Base-by-base conservation (phyloP, 257 asterid species). In the Nicotiana otophora region DNA sequence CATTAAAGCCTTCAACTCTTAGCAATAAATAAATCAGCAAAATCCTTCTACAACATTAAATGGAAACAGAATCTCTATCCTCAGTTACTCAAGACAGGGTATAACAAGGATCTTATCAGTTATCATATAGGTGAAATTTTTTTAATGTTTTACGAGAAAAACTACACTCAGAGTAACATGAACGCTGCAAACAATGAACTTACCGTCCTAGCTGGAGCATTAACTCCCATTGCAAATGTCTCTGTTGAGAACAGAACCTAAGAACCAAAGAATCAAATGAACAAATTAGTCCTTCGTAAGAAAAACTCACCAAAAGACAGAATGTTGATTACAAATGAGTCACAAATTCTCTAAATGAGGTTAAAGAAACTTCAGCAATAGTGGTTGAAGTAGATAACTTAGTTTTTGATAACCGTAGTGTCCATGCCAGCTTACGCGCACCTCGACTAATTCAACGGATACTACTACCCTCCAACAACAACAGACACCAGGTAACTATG, bases 201-300 rank as follows among this genome's bases (percentile, higher is more conserved):
- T 87, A 96, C 99, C 83, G 99, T 96, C 92, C 98, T 90, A 23
- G 99, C 98, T 17, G 99, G 99, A 84, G 99, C 99, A 82, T 96
- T 96, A 83, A 96, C 98, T 92, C 99, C 99, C 99, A 96, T 96
- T 62, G 99, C 99, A 89, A 96, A 96, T 86, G 99, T 96, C 96
- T 96, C 99, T 1, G 99, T 96, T 70, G 99, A 96, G 87, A 94
- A 94, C 69, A 96, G 88, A 84, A 96, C 91, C 99, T 96, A 62
- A 86, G 78, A 77, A 80, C 84, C 82, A 79, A 31, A 78, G 53
- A 55, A 61, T 83, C 36, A 78, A 75, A 39, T 77, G 62, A 81
- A 14, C 42, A 30, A 60, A 48, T 77, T 17, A 81, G 39, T 68
- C 46, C 81, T 60, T 78, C 54, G 83, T 33, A 88, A 70, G 46